Evolutionary conservation across 768 basidiomycete genomes (phyloP), one percentile per base, ranked within the genome.

Genomic region (Boletus huronensis): DNA sequence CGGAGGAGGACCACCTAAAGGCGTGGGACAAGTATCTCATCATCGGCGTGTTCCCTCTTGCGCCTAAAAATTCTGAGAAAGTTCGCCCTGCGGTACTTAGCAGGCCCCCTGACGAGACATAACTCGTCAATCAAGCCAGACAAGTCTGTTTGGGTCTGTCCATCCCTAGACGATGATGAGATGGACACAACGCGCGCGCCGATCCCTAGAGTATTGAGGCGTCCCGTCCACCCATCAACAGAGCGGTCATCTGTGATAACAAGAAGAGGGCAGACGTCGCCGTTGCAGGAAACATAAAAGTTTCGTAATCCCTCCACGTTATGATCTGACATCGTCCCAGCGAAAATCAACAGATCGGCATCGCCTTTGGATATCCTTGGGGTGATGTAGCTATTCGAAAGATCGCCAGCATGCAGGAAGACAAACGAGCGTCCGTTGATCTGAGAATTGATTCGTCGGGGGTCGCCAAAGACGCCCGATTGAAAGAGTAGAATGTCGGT

Each of bases 181-280:
- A 66, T 17, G 2, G 56, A 26, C 19, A 32, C 43, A 19, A 68
- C 57, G 10, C 26, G 64, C 10, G 61, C 61, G 5, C 45, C 19
- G 35, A 66, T 54, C 26, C 61, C 65, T 13, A 48, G 38, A 6
- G 14, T 6, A 40, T 48, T 5, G 32, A 68, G 50, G 25, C 47
- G 17, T 16, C 6, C 25, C 9, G 7, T 54, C 65, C 66, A 68
- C 6, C 13, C 47, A 2, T 45, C 51, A 17, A 48, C 41, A 40
- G 41, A 59, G 7, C 0, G 17, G 10, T 14, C 21, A 16, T 64
- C 25, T 7, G 62, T 66, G 48, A 69, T 42, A 23, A 67, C 23
- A 11, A 67, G 58, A 23, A 69, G 32, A 36, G 66, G 66, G n/a
- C 64, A 62, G 29, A 66, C 48, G 13, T 69, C 67, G 26, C 66